These are phyloP conservation scores for Lepiota subincarnata DNA, from an alignment of 768 basidiomycete species.

Conservation along the genomic window DNA sequence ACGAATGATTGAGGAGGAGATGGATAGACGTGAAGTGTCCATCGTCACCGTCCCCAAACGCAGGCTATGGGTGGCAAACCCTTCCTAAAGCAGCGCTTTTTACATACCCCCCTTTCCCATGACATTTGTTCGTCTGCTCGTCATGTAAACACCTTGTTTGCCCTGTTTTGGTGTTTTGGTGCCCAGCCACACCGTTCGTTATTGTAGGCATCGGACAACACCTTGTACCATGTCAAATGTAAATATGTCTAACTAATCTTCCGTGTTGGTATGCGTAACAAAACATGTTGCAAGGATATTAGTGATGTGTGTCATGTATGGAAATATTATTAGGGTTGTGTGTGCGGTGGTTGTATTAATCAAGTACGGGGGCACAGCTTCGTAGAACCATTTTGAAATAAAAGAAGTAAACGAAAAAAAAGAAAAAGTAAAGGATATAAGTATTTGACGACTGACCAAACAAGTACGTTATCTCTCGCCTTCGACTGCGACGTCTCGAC, in stretches of 20 bases:
- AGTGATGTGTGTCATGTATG: no score
- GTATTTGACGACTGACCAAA: not conserved
- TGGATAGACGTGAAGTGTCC: slow-evolving; percentile 78
- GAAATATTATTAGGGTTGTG: no score
- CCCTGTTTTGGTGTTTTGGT: not conserved
- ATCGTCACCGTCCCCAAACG: slow-evolving; percentile 76
- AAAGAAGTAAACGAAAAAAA: not conserved
- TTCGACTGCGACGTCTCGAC: slow-evolving; percentile 71
- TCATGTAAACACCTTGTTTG: not conserved
- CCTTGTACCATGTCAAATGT: not conserved
- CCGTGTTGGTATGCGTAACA: slow-evolving; percentile 6
- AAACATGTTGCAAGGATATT: not conserved
- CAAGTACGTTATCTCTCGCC: slow-evolving; percentile 32
- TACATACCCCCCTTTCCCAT: not conserved
- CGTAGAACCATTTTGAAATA: not conserved
- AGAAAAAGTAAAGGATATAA: not conserved
- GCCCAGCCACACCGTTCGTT: not conserved
- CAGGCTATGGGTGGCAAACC: slow-evolving; percentile 71
- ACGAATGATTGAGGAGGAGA: slow-evolving; percentile 75
- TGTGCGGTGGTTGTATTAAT: no score
- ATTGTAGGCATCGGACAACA: not conserved
- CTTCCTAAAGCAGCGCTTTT: slow-evolving; percentile 32
- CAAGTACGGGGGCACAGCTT: not conserved
- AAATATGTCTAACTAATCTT: slow-evolving; percentile 12
- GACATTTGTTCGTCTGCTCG: not conserved